These are phyloP conservation scores for Sistotremastrum niveocremeum DNA, from an alignment of 768 basidiomycete genomes.

Conservation along the genomic window DNA sequence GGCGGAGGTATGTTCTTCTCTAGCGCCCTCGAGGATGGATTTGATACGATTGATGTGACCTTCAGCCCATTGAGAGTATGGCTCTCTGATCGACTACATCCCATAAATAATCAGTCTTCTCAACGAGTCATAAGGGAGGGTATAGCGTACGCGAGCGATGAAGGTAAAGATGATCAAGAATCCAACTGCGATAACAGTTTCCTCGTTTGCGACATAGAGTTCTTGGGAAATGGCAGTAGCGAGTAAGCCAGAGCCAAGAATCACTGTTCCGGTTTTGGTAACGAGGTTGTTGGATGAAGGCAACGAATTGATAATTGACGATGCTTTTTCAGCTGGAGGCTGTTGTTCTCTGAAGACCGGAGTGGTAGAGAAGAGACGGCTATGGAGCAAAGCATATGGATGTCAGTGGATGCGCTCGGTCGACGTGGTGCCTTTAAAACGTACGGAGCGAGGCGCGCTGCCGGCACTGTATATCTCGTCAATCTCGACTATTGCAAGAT, in stretches of 20 bases:
- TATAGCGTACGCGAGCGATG: slow-evolving; percentile 55
- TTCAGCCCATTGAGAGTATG: slow-evolving; percentile 88
- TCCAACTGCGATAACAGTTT: slow-evolving; percentile 78
- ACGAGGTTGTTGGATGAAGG: slow-evolving; percentile 77
- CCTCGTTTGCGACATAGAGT: slow-evolving; percentile 95
- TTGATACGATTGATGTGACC: slow-evolving; percentile 77
- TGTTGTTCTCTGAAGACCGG: slow-evolving; percentile 44
- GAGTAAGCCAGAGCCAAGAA: slow-evolving; percentile 78
- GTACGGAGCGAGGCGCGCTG: slow-evolving; percentile 6
- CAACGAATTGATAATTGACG: slow-evolving; percentile 78
- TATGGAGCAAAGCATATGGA: slow-evolving; percentile 12
- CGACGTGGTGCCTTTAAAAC: slow-evolving; percentile 29
- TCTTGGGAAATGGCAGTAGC: slow-evolving; percentile 95
- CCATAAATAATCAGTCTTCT: slow-evolving; percentile 8
- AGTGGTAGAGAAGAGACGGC: slow-evolving; percentile 25
- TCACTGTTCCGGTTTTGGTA: slow-evolving; percentile 88
- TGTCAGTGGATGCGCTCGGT: slow-evolving; percentile 37
- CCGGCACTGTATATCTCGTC: background rate
- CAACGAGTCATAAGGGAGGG: background rate
- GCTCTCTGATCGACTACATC: slow-evolving; percentile 58
- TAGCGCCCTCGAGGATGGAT: slow-evolving; percentile 65
- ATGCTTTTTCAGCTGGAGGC: slow-evolving; percentile 76
- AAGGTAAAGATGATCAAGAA: slow-evolving; percentile 73
- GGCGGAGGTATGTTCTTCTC: slow-evolving; percentile 81
- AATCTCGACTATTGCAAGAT: background rate